Evolutionary conservation across 768 basidiomycete species (phyloP), one percentile per base, ranked within the genome.

Genomic region (Neoboletus brunneissimus): DNA sequence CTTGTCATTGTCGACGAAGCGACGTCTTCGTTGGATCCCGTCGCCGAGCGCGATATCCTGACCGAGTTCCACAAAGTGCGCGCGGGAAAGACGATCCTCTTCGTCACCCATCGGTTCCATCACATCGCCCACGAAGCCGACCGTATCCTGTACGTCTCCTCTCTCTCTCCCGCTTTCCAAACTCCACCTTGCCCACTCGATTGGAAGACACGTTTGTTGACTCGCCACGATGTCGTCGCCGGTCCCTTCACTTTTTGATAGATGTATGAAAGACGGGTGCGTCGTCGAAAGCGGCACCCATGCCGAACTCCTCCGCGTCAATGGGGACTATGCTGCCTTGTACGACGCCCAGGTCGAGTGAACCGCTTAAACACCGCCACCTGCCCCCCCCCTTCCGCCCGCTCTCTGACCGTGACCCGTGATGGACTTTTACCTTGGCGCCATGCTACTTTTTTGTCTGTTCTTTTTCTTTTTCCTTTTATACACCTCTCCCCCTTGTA

Each of bases 1-100:
- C 76, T 85, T 12, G 69, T 85, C 18, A 75, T 81, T 4, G 75
- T 81, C 3, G 85, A 87, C 57, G 84, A 86, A 63, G 83, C 84
- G 0, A 83, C 76, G 38, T 82, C 83, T 0, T 77, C 81, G 3
- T 60, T 85, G 40, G 85, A 86, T 51, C 77, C 86, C 10, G 67
- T 79, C 43, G 79, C 75, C 0, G 86, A 87, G 64, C 75, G 73
- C 15, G 69, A 76, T 1, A 69, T 86, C 12, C 76, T 84, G 51
- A 60, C 73, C 16, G 67, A 70, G 11, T 65, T 85, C 34, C 67
- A 72, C 4, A 60, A 64, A 1, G 59, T 64, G 27, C 73, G 79
- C 5, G 62, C 69, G 13, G 81, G 79, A 1, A 83, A 79, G 67
- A 86, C 83, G 20, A 47, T 81, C 67, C 68, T 87, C 13, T 76